Percentiles rank a stretch among this genome's conserved stretches.
phyloP scores from a whole-genome alignment of 306 rosid genomes.

The Cercis canadensis region DNA sequence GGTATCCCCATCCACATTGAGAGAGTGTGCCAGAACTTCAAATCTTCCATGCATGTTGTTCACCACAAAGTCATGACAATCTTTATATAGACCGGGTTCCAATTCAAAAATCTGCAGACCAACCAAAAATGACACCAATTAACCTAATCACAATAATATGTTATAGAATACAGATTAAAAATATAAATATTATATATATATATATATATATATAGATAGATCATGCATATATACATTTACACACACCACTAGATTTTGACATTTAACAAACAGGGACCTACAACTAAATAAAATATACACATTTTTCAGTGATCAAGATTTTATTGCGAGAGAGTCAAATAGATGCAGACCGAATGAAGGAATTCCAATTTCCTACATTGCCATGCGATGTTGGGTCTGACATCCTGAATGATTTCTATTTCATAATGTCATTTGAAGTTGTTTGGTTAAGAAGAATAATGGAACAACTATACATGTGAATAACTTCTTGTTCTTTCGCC shows the following conservation, averaged over 20 bases:
- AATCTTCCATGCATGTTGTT: conserved; percentile 71
- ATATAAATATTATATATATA: too few species aligned
- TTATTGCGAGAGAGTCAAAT: not conserved
- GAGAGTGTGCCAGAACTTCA: conserved; percentile 87
- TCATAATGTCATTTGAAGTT: too few species aligned
- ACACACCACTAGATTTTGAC: too few species aligned
- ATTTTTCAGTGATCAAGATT: not conserved
- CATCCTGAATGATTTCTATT: conserved; percentile 2
- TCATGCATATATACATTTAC: too few species aligned
- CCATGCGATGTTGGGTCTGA: not conserved
- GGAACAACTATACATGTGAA: too few species aligned
- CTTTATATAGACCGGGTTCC: conserved; percentile 87
- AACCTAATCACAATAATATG: conserved; percentile 1
- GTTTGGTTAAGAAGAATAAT: too few species aligned
- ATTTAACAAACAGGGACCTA: not conserved
- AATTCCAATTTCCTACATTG: not conserved
- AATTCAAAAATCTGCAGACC: conserved; percentile 64
- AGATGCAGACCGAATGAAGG: not conserved
- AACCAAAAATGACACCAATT: conserved; percentile 17
- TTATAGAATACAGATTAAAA: not conserved
- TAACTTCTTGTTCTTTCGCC: too few species aligned
- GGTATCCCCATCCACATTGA: conserved; percentile 77
- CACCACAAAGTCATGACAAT: conserved; percentile 72
- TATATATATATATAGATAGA: too few species aligned
- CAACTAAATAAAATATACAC: not conserved